phyloP scores from a whole-genome alignment of 2,329 filamentous ascomycete genomes.

The Alternaria sp. region DNA sequence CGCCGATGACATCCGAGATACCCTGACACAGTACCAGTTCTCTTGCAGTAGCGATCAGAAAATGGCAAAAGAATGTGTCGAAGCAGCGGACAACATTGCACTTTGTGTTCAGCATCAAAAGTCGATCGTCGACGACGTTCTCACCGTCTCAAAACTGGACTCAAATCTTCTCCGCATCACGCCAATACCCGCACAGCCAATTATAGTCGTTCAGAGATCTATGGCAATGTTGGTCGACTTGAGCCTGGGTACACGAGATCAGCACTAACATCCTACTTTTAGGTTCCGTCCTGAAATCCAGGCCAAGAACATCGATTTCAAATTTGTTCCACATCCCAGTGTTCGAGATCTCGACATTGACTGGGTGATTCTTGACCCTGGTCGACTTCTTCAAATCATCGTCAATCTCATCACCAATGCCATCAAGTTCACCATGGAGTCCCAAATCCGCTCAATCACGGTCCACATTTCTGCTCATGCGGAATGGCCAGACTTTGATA shows the following conservation, averaged over 20 bases:
- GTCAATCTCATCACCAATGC: conserved; percentile 57
- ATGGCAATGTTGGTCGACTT: conserved; percentile 44
- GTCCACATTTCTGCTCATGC: conserved; percentile 49
- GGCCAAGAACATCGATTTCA: conserved; percentile 40
- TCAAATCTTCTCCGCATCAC: conserved; percentile 44
- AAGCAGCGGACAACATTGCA: conserved; percentile 53
- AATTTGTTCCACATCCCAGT: conserved; percentile 46
- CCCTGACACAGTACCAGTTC: conserved; percentile 33
- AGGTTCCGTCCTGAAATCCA: conserved; percentile 45
- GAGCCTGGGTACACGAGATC: no score
- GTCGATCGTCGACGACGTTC: conserved; percentile 46
- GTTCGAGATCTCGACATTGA: conserved; percentile 48
- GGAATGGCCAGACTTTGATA: conserved; percentile 43
- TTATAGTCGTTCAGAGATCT: conserved; percentile 45
- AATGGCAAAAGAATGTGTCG: conserved; percentile 36
- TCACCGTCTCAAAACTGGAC: conserved; percentile 47
- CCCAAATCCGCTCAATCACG: conserved; percentile 46
- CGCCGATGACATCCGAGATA: conserved; percentile 44
- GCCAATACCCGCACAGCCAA: conserved; percentile 51
- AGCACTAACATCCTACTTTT: not conserved
- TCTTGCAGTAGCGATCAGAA: conserved; percentile 17
- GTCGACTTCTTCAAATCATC: conserved; percentile 54
- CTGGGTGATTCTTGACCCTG: conserved; percentile 55
- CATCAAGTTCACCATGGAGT: conserved; percentile 57
- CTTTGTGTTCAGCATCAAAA: conserved; percentile 49